Percentiles rank a stretch among this genome's conserved stretches.
These are phyloP conservation scores for Prillingera fragicola DNA, from an alignment of 1,284 basidiomycete genomes.

Conservation along the genomic window DNA sequence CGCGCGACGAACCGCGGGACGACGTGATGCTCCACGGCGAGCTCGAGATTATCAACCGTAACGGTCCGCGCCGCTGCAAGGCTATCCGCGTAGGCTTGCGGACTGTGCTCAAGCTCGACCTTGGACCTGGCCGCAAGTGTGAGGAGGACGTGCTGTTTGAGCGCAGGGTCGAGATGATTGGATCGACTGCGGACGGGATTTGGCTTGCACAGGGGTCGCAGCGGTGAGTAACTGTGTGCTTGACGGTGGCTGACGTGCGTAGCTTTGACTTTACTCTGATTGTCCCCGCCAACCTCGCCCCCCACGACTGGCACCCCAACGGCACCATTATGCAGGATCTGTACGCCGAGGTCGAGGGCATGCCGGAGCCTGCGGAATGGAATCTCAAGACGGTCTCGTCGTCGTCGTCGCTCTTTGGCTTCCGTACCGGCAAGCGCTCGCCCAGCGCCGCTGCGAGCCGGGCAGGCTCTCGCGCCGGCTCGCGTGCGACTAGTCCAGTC, in stretches of 20 bases:
- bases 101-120: slow-evolving; percentile 12
- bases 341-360: slow-evolving; percentile 27
- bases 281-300: slow-evolving; percentile 24
- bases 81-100: slow-evolving; percentile 15
- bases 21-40: slow-evolving; percentile 20
- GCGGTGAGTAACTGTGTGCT: slow-evolving; percentile 13
- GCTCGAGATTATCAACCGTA: slow-evolving; percentile 9
- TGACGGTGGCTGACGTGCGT: neutral
- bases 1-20: slow-evolving; percentile 1
- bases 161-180: slow-evolving; percentile 10
- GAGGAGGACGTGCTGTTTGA: slow-evolving; percentile 1
- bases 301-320: slow-evolving; percentile 30
- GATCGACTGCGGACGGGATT: slow-evolving; percentile 20
- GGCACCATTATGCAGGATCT: slow-evolving; percentile 22
- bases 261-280: slow-evolving; percentile 24
- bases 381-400: neutral
- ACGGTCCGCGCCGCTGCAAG: slow-evolving; percentile 2
- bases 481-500: neutral
- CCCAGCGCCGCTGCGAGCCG: neutral
- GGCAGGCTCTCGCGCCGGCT: neutral
- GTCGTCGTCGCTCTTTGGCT: slow-evolving; percentile 11
- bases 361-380: slow-evolving; percentile 7
- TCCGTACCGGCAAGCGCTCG: slow-evolving; percentile 4
- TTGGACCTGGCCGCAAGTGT: slow-evolving; percentile 4
- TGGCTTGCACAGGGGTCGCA: slow-evolving; percentile 21